Evolutionary conservation across 768 basidiomycete species (phyloP).

Genomic region (Lactarius sanguifluus): DNA sequence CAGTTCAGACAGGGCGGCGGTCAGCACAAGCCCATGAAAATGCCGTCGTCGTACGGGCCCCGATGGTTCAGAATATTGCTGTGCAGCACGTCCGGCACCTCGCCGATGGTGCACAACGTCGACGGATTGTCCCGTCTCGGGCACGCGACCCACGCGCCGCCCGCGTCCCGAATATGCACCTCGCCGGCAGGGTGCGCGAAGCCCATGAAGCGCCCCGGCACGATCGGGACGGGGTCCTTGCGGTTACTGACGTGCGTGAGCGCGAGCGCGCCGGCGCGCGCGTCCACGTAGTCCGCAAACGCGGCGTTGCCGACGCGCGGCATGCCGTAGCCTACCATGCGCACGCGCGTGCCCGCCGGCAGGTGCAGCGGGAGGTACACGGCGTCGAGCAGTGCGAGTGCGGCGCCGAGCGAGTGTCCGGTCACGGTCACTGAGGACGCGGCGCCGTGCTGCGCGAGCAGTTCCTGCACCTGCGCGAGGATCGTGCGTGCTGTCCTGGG

Average conservation of each 20-base stretch:
- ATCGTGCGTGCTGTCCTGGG: slow-evolving; percentile 44
- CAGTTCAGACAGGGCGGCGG: too few relatives aligned
- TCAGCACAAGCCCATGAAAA: slow-evolving; percentile 22
- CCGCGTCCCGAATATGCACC: slow-evolving; percentile 24
- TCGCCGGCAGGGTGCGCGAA: slow-evolving; percentile 30
- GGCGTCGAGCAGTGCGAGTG: slow-evolving; percentile 36
- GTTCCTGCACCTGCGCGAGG: slow-evolving; percentile 43
- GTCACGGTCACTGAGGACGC: slow-evolving; percentile 45
- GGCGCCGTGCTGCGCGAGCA: slow-evolving; percentile 43
- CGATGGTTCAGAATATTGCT: slow-evolving; percentile 14
- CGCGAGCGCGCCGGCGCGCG: background rate
- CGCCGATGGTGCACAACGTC: slow-evolving; percentile 18
- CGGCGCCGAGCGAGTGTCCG: slow-evolving; percentile 30
- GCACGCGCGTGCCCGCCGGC: slow-evolving; percentile 38
- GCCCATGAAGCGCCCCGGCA: slow-evolving; percentile 21
- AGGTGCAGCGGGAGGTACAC: slow-evolving; percentile 37
- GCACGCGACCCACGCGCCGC: slow-evolving; percentile 14
- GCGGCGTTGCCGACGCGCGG: slow-evolving; percentile 53
- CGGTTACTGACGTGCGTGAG: slow-evolving; percentile 29
- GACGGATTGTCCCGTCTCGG: slow-evolving; percentile 24
- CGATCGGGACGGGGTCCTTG: slow-evolving; percentile 30
- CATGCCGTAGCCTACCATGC: slow-evolving; percentile 48
- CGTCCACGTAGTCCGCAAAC: slow-evolving; percentile 41
- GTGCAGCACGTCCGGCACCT: slow-evolving; percentile 1
- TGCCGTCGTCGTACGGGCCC: slow-evolving; percentile 24